Conservation (phyloP, 768 basidiomycete species). For the Leccinum longicurvipes region DNA sequence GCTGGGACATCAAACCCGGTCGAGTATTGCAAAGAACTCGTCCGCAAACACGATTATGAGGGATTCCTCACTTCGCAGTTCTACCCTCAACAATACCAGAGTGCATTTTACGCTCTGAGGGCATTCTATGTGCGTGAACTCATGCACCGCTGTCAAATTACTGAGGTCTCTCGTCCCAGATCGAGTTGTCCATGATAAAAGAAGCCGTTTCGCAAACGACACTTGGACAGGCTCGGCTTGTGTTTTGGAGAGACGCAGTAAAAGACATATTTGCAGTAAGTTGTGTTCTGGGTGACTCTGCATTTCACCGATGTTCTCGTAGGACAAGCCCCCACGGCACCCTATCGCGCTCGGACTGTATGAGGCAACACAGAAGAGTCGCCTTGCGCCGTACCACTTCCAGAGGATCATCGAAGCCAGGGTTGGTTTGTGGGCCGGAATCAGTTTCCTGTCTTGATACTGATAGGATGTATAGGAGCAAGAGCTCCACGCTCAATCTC, state of each 20-base stretch:
- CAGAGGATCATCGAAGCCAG: slow-evolving; percentile 83
- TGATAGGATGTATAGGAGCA: slow-evolving; percentile 48
- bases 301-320: slow-evolving; percentile 20
- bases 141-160: not conserved
- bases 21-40: slow-evolving; percentile 67
- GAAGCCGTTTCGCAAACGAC: slow-evolving; percentile 70
- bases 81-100: slow-evolving; percentile 62
- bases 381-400: slow-evolving; percentile 70
- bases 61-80: slow-evolving; percentile 68
- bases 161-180: slow-evolving; percentile 38
- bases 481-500: slow-evolving; percentile 61
- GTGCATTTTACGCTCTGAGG: slow-evolving; percentile 72
- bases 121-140: slow-evolving; percentile 72
- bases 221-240: slow-evolving; percentile 81
- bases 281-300: slow-evolving; percentile 18
- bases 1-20: slow-evolving; percentile 39
- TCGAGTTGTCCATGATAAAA: slow-evolving; percentile 74
- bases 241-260: slow-evolving; percentile 84
- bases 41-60: slow-evolving; percentile 81
- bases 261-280: slow-evolving; percentile 62
- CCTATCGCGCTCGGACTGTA: slow-evolving; percentile 75
- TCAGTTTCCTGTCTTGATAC: slow-evolving; percentile 15
- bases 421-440: slow-evolving; percentile 40
- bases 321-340: slow-evolving; percentile 77
- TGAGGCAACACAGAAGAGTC: slow-evolving; percentile 46